Conservation (phyloP, 192 early-diverging fungal genomes). For the Neocallimastix lanati region DNA sequence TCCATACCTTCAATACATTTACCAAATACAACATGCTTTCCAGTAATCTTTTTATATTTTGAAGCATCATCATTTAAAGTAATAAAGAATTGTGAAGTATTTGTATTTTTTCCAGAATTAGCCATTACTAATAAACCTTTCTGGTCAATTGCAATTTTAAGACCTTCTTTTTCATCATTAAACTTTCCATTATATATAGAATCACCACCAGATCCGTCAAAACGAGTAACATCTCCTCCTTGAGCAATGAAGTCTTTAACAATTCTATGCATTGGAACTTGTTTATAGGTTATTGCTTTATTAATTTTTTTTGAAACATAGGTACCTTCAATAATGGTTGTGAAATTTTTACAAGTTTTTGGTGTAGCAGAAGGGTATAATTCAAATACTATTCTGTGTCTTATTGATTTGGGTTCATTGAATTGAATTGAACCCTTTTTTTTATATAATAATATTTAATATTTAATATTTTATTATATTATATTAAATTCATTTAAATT, state of each 20-base stretch:
- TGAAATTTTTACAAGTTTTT: background rate
- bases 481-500: no score
- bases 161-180: constrained; percentile 27
- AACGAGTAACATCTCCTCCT: constrained; percentile 20
- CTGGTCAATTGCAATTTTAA: background rate
- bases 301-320: constrained; percentile 12
- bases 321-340: constrained; percentile 4
- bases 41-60: background rate
- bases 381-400: background rate
- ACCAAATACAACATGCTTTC: background rate
- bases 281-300: constrained; percentile 11
- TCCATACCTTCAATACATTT: background rate
- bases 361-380: background rate
- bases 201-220: constrained; percentile 26
- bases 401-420: background rate
- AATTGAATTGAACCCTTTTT: background rate
- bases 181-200: constrained; percentile 40
- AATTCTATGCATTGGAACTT: constrained; percentile 11
- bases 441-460: no score
- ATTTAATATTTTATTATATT: no score
- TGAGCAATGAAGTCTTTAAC: constrained; percentile 14
- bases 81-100: constrained; percentile 39
- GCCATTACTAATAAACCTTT: constrained; percentile 26
- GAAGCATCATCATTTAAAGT: constrained; percentile 10
- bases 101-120: constrained; percentile 40